Percentiles rank a stretch among this genome's conserved stretches.
phyloP scores from a whole-genome alignment of 352 stramenopile species.

The Globisporangium acanthophoron region DNA sequence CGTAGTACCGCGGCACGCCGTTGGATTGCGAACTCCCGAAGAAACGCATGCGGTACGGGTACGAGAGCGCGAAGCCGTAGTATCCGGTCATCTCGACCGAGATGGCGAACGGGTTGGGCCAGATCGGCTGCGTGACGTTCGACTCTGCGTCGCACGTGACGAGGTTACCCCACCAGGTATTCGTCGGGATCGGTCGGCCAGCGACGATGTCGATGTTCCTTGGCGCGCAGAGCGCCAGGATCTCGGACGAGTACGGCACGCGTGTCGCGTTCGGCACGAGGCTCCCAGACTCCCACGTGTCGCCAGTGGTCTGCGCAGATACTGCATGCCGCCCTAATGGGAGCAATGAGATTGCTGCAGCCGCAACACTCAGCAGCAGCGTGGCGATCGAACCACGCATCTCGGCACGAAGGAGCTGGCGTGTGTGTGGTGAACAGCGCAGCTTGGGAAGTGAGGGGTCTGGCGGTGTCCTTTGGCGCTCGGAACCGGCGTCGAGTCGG shows the following conservation, averaged over 20 bases:
- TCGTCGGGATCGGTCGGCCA: conserved; percentile 59
- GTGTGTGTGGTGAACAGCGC: background rate
- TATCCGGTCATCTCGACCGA: conserved; percentile 31
- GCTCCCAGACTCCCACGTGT: conserved; percentile 44
- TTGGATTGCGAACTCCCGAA: conserved; percentile 35
- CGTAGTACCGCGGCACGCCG: conserved; percentile 48
- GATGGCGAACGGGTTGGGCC: conserved; percentile 65
- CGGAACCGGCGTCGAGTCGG: no score
- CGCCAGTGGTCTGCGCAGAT: conserved; percentile 3
- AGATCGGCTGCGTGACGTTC: conserved; percentile 52
- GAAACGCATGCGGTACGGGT: conserved; percentile 66
- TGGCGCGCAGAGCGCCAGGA: conserved; percentile 39
- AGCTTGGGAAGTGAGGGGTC: background rate
- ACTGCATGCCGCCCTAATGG: background rate
- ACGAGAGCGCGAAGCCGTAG: conserved; percentile 52
- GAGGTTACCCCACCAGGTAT: conserved; percentile 82
- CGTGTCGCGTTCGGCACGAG: conserved; percentile 26
- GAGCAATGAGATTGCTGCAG: background rate
- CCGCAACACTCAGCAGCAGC: background rate
- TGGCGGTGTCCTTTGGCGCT: no score
- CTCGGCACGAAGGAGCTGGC: background rate
- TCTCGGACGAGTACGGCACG: conserved; percentile 30
- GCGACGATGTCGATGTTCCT: conserved; percentile 47
- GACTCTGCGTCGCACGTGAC: conserved; percentile 46
- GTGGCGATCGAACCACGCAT: background rate